phyloP scores from a whole-genome alignment of 108 stramenopile genomes.

The Fragilariopsis cylindrus region DNA sequence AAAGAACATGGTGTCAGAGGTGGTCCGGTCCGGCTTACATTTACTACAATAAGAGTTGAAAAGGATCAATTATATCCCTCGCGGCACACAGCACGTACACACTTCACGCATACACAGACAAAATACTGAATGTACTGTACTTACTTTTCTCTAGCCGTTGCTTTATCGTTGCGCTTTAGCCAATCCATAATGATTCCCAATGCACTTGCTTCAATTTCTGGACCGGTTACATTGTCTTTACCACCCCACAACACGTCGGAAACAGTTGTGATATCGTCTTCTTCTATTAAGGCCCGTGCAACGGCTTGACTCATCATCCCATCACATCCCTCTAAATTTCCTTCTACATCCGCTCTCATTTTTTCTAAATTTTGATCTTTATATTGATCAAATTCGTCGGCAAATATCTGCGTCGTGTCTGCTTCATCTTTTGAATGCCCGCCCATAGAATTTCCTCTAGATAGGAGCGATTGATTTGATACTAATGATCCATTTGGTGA shows the following conservation, averaged over 20 bases:
- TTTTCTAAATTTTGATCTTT: constrained; percentile 77
- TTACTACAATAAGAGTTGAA: constrained; percentile 2
- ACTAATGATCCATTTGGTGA: constrained; percentile 55
- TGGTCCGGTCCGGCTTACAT: not conserved
- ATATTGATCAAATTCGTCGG: constrained; percentile 84
- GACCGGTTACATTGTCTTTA: constrained; percentile 39
- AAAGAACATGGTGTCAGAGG: not conserved
- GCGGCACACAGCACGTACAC: too few species aligned
- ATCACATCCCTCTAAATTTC: constrained; percentile 57
- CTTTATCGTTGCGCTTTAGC: constrained; percentile 63
- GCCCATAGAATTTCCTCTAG: constrained; percentile 47
- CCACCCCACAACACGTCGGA: constrained; percentile 47
- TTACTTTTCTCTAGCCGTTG: constrained; percentile 57
- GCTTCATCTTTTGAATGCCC: constrained; percentile 54
- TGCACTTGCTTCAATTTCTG: constrained; percentile 75
- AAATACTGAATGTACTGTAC: constrained; percentile 18
- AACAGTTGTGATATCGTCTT: constrained; percentile 49
- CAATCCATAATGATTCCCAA: constrained; percentile 76
- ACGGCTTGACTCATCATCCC: constrained; percentile 85
- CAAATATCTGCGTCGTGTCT: constrained; percentile 55
- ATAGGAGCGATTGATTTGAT: constrained; percentile 53
- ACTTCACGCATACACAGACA: not conserved
- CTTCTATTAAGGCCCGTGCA: constrained; percentile 74
- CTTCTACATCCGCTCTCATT: constrained; percentile 71
- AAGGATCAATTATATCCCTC: not conserved